Evolutionary conservation across 2,329 filamentous ascomycete genomes (phyloP), one percentile per base, ranked within the genome.

Genomic region (Colletotrichum sidae): DNA sequence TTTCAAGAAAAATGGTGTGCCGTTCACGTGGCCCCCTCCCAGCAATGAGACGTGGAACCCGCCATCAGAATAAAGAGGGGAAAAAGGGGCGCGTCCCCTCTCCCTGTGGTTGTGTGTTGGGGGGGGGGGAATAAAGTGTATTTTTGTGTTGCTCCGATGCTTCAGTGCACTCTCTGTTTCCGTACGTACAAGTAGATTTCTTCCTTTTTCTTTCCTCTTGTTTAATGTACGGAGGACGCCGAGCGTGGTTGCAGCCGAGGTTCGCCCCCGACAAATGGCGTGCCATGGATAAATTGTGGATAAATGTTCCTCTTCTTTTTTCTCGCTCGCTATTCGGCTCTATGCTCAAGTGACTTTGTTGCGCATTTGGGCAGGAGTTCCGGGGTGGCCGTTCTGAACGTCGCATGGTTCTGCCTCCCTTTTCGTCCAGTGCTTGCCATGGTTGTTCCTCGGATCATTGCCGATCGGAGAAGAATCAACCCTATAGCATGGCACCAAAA

Each of bases 161-260:
- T 25, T 25, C 25, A 25, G 25, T 25, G 25, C 25, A 25, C 25
- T 25, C 25, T 25, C 25, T 25, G 25, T 25, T 25, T 6, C 39
- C 39, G 39, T 39, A 38, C 15, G 37, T n/a, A n/a, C n/a, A n/a
- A n/a, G n/a, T 25, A 35, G 15, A 15, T 15, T 35, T 25, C 17
- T 42, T 10, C n/a, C 4, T 54, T 12, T 54, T 25, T 25, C 25
- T 25, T 25, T 5, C 25, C 25, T 25, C 25, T 25, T 25, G 25
- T 5, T 25, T 5, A 46, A 17, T 41, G 41, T 41, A 57, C 55
- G 55, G 45, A 57, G 35, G 45, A 57, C 55, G 47, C 55, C 55
- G 55, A 57, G 47, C 55, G 49, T 37, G 55, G 55, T 57, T 41
- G 45, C 35, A 57, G 49, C 55, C 45, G 47, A 58, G 46, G 11